Evolutionary conservation across 1,139 yeast genomes (phyloP).

Genomic region (Trichomonascaceae sp.): DNA sequence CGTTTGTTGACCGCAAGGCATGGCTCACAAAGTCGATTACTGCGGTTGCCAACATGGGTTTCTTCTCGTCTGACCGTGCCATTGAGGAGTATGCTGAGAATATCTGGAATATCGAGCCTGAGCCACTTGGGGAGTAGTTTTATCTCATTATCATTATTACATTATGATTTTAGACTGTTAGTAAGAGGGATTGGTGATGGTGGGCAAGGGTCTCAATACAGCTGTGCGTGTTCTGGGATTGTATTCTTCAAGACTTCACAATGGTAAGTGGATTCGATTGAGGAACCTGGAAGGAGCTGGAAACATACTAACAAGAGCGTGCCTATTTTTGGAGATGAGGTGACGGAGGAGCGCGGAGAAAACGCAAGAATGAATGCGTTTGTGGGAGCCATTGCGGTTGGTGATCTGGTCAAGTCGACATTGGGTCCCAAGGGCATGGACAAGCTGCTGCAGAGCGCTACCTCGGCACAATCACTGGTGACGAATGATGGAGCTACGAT

Average conservation of each 20-base stretch:
- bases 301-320: constrained; percentile 37
- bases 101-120: constrained; percentile 84
- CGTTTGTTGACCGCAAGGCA: constrained; percentile 47
- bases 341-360: constrained; percentile 94
- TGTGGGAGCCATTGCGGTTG: constrained; percentile 98
- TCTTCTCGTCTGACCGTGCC: constrained; percentile 83
- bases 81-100: constrained; percentile 86
- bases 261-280: constrained; percentile 1
- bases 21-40: constrained; percentile 70
- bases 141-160: too few relatives aligned
- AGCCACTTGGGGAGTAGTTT: too few relatives aligned
- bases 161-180: too few relatives aligned
- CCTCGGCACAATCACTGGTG: constrained; percentile 63
- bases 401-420: constrained; percentile 90
- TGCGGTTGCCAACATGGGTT: constrained; percentile 89
- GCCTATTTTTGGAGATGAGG: constrained; percentile 94
- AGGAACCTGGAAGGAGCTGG: background rate
- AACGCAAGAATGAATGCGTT: constrained; percentile 87
- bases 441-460: constrained; percentile 77
- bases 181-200: too few relatives aligned
- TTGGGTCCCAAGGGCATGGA: constrained; percentile 99
- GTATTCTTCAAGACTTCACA: too few relatives aligned
- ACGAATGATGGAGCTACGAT: constrained; percentile 99
- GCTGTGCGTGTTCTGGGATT: too few relatives aligned
- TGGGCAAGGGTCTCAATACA: too few relatives aligned